Evolutionary conservation across 192 early-diverging fungal genomes (phyloP).

Genomic region (Coemansia erecta): DNA sequence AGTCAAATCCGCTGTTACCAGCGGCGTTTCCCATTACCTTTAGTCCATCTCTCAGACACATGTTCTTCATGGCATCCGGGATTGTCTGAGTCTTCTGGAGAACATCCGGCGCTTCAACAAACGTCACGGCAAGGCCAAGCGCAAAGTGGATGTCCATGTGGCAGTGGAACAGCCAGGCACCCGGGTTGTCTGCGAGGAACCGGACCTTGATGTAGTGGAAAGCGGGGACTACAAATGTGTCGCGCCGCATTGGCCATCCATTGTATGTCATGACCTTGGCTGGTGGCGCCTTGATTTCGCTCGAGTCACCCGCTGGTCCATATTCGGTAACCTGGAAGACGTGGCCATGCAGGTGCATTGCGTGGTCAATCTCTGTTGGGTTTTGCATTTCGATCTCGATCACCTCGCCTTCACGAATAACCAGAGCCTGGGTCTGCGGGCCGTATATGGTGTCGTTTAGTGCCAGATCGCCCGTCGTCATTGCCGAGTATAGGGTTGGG

Average conservation of each 20-base stretch:
- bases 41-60: conserved; percentile 63
- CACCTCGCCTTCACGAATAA: conserved; percentile 59
- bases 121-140: conserved; percentile 63
- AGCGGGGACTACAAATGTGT: conserved; percentile 60
- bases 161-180: conserved; percentile 83
- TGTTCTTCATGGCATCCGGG: conserved; percentile 54
- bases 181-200: conserved; percentile 81
- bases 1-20: conserved; percentile 67
- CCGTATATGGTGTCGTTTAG: conserved; percentile 60
- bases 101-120: conserved; percentile 70
- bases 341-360: conserved; percentile 84
- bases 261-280: background rate
- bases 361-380: conserved; percentile 61
- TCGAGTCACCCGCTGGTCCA: conserved; percentile 50
- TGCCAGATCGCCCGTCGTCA: conserved; percentile 57
- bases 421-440: conserved; percentile 56
- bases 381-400: conserved; percentile 73
- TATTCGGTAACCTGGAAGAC: conserved; percentile 66
- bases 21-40: conserved; percentile 65
- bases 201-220: conserved; percentile 62
- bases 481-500: conserved; percentile 64
- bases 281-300: conserved; percentile 1
- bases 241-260: conserved; percentile 31
- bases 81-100: conserved; percentile 53
- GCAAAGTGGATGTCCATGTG: conserved; percentile 59